A percentile compares a stretch with the other conserved stretches of the same genome.
These are phyloP conservation scores for Venturia carpophila DNA, from an alignment of 2,329 filamentous ascomycete genomes.

Conservation along the genomic window DNA sequence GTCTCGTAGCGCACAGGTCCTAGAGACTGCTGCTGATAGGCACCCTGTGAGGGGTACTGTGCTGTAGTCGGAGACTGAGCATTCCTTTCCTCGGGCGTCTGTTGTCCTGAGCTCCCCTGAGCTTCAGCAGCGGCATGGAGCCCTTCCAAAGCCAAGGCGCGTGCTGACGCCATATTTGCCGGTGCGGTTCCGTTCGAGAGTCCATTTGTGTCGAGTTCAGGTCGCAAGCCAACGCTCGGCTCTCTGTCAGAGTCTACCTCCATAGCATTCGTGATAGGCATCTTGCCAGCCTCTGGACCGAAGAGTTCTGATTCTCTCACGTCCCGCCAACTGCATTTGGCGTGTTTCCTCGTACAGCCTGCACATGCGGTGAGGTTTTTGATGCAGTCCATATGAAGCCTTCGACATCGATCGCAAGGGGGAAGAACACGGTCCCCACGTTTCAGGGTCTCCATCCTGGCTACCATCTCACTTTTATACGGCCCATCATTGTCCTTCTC, in stretches of 20 bases:
- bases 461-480: slow-evolving; percentile 58
- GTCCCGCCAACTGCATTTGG: slow-evolving; percentile 78
- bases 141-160: slow-evolving; percentile 13
- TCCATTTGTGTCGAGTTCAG: neutral
- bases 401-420: slow-evolving; percentile 74
- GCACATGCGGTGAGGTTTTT: slow-evolving; percentile 82
- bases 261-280: slow-evolving; percentile 5
- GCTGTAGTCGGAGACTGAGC: neutral
- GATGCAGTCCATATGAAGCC: slow-evolving; percentile 71
- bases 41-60: neutral
- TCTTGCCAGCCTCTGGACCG: slow-evolving; percentile 11
- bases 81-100: slow-evolving; percentile 3
- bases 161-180: slow-evolving; percentile 4
- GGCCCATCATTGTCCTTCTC: slow-evolving; percentile 51
- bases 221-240: slow-evolving; percentile 13
- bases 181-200: neutral
- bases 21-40: neutral
- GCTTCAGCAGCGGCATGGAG: slow-evolving; percentile 12
- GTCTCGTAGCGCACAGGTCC: neutral
- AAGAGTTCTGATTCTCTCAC: slow-evolving; percentile 63
- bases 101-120: neutral
- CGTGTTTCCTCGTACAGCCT: slow-evolving; percentile 84
- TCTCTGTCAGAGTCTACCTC: slow-evolving; percentile 12
- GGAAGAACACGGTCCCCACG: slow-evolving; percentile 71
- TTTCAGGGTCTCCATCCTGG: slow-evolving; percentile 65